Percentiles rank a stretch among this genome's conserved stretches.
Evolutionary conservation across 2,329 filamentous ascomycete species (phyloP).

Genomic region (Metarhizium rileyi): DNA sequence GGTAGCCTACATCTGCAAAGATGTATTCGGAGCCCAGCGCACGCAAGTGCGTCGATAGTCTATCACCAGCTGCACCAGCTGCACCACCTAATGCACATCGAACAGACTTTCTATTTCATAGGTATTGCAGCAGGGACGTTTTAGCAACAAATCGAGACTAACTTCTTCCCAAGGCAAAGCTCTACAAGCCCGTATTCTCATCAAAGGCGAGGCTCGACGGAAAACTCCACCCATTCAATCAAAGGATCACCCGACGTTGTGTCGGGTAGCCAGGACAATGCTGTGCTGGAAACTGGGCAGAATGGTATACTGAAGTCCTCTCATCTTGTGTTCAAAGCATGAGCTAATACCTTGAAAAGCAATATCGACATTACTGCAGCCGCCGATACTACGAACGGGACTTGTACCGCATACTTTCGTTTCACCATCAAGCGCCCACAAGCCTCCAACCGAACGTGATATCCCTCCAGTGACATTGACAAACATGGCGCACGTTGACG

Average conservation of each 20-base stretch:
- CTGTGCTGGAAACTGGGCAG: background rate
- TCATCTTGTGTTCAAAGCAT: background rate
- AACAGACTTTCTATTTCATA: background rate
- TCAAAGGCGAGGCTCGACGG: background rate
- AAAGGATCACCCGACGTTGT: background rate
- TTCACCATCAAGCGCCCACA: constrained; percentile 59
- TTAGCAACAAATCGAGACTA: background rate
- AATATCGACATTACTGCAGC: constrained; percentile 87
- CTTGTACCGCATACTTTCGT: constrained; percentile 68
- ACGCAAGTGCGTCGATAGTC: background rate
- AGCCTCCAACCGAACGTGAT: constrained; percentile 74
- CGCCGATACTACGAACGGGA: constrained; percentile 81
- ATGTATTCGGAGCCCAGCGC: background rate
- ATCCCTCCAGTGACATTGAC: constrained; percentile 89
- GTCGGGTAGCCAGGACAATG: background rate
- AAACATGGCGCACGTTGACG: constrained; percentile 74
- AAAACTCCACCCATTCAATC: background rate
- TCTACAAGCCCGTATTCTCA: background rate
- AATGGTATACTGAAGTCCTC: background rate
- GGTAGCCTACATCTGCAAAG: background rate
- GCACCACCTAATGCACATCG: background rate
- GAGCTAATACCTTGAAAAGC: constrained; percentile 38
- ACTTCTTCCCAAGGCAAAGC: background rate
- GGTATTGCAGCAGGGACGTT: background rate
- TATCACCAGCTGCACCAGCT: background rate